A percentile compares a stretch with the other conserved stretches of the same genome.
Conservation (phyloP, 1,284 basidiomycete species). For the Afroboletus lepidellus region DNA sequence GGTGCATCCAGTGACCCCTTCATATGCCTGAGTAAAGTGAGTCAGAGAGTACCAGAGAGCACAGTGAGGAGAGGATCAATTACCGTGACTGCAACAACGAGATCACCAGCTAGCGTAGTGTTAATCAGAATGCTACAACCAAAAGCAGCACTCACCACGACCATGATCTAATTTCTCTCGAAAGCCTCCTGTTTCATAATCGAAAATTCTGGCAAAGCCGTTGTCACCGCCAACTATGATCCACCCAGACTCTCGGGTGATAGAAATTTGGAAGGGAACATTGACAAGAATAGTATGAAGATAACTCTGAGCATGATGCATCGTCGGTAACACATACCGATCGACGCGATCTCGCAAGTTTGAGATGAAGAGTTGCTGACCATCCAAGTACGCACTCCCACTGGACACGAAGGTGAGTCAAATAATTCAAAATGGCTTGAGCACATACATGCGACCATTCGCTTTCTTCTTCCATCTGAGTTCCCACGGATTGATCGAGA, state of each 20-base stretch:
- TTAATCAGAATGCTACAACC: no score
- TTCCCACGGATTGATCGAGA: background rate
- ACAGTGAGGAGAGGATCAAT: no score
- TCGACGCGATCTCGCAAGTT: background rate
- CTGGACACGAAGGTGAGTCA: no score
- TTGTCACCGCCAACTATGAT: slow-evolving; percentile 2
- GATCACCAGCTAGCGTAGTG: background rate
- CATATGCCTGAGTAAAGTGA: background rate
- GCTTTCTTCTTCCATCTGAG: slow-evolving; percentile 5
- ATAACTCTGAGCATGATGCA: background rate
- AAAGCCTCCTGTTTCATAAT: background rate
- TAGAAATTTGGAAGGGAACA: background rate
- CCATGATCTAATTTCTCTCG: background rate
- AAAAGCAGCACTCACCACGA: background rate
- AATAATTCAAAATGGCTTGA: no score
- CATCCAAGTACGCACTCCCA: background rate
- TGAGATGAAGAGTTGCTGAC: slow-evolving; percentile 1
- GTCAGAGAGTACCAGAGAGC: no score
- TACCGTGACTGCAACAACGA: background rate
- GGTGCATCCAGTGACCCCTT: background rate
- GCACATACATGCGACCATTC: background rate
- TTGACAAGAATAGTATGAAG: background rate
- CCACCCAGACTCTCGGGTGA: background rate
- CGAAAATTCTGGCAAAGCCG: background rate
- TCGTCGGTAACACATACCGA: background rate